phyloP scores from a whole-genome alignment of 2,329 filamentous ascomycete genomes.

The Hymenoscyphus salicellus region DNA sequence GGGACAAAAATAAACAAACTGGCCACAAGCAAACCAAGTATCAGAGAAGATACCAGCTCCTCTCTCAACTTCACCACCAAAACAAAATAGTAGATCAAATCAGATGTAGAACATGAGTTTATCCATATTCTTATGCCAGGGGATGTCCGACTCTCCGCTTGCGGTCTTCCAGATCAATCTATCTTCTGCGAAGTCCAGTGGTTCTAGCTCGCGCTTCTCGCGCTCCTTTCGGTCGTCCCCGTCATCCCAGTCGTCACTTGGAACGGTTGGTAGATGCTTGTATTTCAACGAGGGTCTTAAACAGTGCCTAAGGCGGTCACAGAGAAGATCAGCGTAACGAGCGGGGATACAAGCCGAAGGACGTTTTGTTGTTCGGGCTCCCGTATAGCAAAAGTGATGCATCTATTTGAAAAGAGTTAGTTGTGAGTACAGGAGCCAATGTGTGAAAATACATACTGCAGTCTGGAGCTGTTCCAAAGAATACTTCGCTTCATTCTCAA shows the following conservation, averaged over 20 bases:
- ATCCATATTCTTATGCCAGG: conserved; percentile 1
- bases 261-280: too few relatives aligned
- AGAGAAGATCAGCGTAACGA: conserved; percentile 84
- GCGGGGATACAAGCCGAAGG: conserved; percentile 82
- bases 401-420: too few relatives aligned
- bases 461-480: neutral
- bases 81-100: neutral
- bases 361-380: conserved; percentile 77
- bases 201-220: too few relatives aligned
- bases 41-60: too few relatives aligned
- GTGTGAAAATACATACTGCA: too few relatives aligned
- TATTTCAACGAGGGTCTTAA: too few relatives aligned
- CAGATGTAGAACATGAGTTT: conserved; percentile 10
- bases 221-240: too few relatives aligned
- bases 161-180: neutral
- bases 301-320: conserved; percentile 70
- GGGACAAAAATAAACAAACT: too few relatives aligned
- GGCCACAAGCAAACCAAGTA: too few relatives aligned
- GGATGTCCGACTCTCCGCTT: neutral
- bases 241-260: too few relatives aligned
- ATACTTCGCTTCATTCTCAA: neutral
- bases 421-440: too few relatives aligned
- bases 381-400: conserved; percentile 75
- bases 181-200: neutral
- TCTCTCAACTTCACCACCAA: too few relatives aligned